Base-by-base conservation (phyloP, 805 yeast genomes). In the Kodamaea leandrae region DNA sequence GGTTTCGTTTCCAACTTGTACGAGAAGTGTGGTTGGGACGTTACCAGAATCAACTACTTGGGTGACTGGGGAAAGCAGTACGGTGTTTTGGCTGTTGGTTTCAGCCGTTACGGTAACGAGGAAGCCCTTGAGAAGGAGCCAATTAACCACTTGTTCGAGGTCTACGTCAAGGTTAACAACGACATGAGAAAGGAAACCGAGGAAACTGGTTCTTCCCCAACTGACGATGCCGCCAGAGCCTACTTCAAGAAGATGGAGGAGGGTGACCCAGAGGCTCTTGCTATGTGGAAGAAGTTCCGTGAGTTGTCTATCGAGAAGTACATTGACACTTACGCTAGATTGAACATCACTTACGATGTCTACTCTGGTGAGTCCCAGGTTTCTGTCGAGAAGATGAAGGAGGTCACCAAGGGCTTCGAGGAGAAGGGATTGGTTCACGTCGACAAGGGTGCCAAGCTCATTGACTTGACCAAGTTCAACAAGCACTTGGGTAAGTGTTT, bases 61-160 rank as follows among this genome's bases (percentile, higher is more conserved):
- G 99, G 99, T 57, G 99, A 93, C 68, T 93, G 99, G 99, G 99
- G 99, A 43, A 93, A 93, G 68, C 99, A 93, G 72, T 93, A 91
- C 58, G 99, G 99, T 65, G 64, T 93, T 34, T 75, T 93, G 53
- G 99, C 98, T 18, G 84, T 93, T 47, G 99, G 97, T 35, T 93
- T 83, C 64, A 78, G 80, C 42, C 80, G 77, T 57, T 93, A 85
- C 60, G 99, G 99, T 37, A 66, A 75, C 47, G 95, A 84, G 60
- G 86, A 82, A 56, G 68, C 69, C 39, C 74, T 93, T 49, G 71
- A 71, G 42, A 55, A 58, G 35, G 93, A 93, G 62, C 97, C 99
- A 43, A 90, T 93, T 60, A 82, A 88, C 66, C 99, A 93, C 64
- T 76, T 93, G 61, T 93, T 90, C 57, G 91, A 90, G 44, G 96